Evolutionary conservation across 345 rosid species (phyloP).

Genomic region (Arabidopsis thaliana): TAIR10.1 NC_003075.7:6307501-6308000

Average conservation of each 20-base stretch:
- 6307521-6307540: no score
- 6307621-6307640: neutral
- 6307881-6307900: no score
- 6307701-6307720: neutral
- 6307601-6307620: neutral
- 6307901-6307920: no score
- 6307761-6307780: constrained; percentile 6
- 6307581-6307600: neutral
- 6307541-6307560: no score
- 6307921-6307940: no score
- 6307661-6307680: neutral
- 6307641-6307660: constrained; percentile 19
- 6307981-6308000: no score
- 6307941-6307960: no score
- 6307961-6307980: no score
- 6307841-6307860: no score
- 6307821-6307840: neutral
- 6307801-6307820: neutral
- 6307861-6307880: no score
- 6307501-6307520: no score
- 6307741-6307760: neutral
- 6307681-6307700: constrained; percentile 14
- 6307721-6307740: constrained; percentile 12
- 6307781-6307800: neutral
- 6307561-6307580: neutral